Evolutionary conservation across 2,329 filamentous ascomycete species (phyloP).

Genomic region (Remersonia thermophila): DNA sequence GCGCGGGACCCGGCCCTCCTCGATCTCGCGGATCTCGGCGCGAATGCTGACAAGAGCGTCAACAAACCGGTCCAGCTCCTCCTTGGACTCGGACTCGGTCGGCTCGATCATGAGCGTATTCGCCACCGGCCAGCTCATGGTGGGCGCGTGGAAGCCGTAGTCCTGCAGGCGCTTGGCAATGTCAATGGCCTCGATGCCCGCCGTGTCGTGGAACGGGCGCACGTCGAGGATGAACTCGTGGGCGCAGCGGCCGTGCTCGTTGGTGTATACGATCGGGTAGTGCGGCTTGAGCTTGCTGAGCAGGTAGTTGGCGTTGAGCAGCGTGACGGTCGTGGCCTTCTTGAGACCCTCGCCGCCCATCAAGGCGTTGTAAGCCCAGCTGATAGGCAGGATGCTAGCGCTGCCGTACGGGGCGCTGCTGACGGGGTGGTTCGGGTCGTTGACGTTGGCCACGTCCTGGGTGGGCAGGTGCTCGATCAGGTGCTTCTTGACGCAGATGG

Average conservation of each 20-base stretch:
- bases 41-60: conserved; percentile 82
- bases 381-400: conserved; percentile 85
- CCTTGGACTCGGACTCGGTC: conserved; percentile 84
- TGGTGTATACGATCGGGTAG: conserved; percentile 90
- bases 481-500: conserved; percentile 80
- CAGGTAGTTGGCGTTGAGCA: conserved; percentile 97
- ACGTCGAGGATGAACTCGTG: conserved; percentile 96
- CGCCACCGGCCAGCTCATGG: conserved; percentile 91
- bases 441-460: conserved; percentile 19
- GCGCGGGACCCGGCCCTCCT: conserved; percentile 62
- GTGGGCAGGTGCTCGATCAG: conserved; percentile 65
- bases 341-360: conserved; percentile 78
- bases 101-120: conserved; percentile 98
- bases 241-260: conserved; percentile 73
- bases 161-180: conserved; percentile 94
- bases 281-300: conserved; percentile 74
- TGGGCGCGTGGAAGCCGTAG: conserved; percentile 94
- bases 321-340: conserved; percentile 78
- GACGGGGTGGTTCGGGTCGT: conserved; percentile 52
- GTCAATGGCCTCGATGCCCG: conserved; percentile 82
- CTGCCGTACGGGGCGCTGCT: conserved; percentile 78
- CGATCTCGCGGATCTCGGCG: conserved; percentile 69
- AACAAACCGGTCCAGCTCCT: conserved; percentile 86
- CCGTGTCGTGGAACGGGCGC: conserved; percentile 69
- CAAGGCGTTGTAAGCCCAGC: conserved; percentile 88